phyloP scores from a whole-genome alignment of 495 filamentous ascomycete species.

The Letharia columbiana region DNA sequence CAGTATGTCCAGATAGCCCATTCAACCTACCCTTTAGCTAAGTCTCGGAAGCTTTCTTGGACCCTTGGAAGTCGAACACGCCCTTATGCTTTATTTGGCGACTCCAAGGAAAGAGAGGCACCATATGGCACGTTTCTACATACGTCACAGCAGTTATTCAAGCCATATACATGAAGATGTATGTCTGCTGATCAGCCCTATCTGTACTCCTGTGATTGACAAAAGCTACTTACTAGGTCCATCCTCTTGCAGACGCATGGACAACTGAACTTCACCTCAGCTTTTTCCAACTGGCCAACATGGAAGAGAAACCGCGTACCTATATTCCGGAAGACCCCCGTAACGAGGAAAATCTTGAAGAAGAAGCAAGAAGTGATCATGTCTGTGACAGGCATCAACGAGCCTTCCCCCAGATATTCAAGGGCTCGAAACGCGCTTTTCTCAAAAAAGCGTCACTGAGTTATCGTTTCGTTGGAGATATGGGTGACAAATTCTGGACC shows the following conservation, averaged over 20 bases:
- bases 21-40: neutral
- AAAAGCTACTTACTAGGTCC: neutral
- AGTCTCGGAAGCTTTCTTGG: neutral
- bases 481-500: neutral
- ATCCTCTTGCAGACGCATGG: neutral
- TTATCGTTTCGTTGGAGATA: neutral
- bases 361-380: neutral
- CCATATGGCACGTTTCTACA: neutral
- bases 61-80: neutral
- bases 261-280: neutral
- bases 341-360: too few relatives aligned
- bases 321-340: too few relatives aligned
- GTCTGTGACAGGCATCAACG: neutral
- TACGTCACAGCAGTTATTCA: neutral
- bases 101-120: neutral
- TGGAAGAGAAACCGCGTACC: neutral
- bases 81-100: neutral
- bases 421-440: neutral
- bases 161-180: neutral
- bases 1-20: neutral
- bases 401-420: neutral
- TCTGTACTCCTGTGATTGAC: neutral
- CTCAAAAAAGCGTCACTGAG: neutral
- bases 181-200: neutral
- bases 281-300: neutral